Conservation (phyloP, 140 eudicot species). For the Flaveria floridana region DNA sequence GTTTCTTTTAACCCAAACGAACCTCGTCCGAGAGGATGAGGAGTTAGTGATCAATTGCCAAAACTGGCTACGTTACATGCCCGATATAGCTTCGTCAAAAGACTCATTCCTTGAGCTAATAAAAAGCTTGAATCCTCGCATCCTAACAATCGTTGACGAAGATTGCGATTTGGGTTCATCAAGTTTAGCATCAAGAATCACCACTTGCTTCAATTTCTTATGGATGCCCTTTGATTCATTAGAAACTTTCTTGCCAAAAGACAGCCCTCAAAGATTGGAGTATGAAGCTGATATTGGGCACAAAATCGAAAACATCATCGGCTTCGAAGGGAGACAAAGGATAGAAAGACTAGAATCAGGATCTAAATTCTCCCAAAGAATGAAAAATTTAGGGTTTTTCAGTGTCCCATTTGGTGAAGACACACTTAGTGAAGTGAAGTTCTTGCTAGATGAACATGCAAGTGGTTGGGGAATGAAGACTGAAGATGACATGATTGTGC, state of each 20-base stretch:
- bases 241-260: slow-evolving; percentile 80
- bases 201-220: slow-evolving; percentile 63
- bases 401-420: slow-evolving; percentile 66
- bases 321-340: slow-evolving; percentile 63
- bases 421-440: slow-evolving; percentile 55
- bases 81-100: slow-evolving; percentile 42
- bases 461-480: slow-evolving; percentile 91
- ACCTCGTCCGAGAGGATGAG: slow-evolving; percentile 55
- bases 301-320: slow-evolving; percentile 68
- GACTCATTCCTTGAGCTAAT: slow-evolving; percentile 54
- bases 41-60: slow-evolving; percentile 66
- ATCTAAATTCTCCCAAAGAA: slow-evolving; percentile 50
- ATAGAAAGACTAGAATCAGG: slow-evolving; percentile 69
- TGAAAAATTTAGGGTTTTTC: slow-evolving; percentile 48
- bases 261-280: slow-evolving; percentile 62
- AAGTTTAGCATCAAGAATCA: slow-evolving; percentile 56
- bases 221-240: slow-evolving; percentile 85
- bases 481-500: slow-evolving; percentile 65
- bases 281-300: slow-evolving; percentile 72
- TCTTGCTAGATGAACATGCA: slow-evolving; percentile 80
- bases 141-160: slow-evolving; percentile 65
- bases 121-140: slow-evolving; percentile 51
- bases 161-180: slow-evolving; percentile 59
- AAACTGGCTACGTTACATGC: slow-evolving; percentile 72
- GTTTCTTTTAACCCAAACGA: slow-evolving; percentile 47